Evolutionary conservation across 2,329 filamentous ascomycete genomes (phyloP), one percentile per base, ranked within the genome.

Genomic region (Alternaria arborescens): DNA sequence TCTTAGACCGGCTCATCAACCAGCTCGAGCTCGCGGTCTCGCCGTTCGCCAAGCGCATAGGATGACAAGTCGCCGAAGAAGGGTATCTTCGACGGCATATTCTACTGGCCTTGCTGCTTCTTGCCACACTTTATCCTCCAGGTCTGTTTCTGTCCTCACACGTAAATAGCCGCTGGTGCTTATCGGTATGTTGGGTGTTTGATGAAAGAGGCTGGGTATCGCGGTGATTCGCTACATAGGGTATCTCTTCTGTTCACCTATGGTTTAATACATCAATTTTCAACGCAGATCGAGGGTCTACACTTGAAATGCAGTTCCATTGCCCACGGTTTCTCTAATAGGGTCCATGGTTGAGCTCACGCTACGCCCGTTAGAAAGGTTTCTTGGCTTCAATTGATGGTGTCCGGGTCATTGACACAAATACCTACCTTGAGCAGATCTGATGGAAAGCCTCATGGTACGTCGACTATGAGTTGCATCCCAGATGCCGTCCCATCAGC

Each of bases 101-200:
- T 71, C 24, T 77, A 78, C 55, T 76, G 68, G 64, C 67, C 70
- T 8, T 72, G 74, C 53, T 73, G 72, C 47, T 77, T 71, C 70
- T 67, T 78, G 14, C 76, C 76, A 36, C 66, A 74, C 48, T 77
- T 75, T 38, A 64, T 76, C 55, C 62, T 77, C 41, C 69, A 67
- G 41, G 72, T 74, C 28, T 77, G 72, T 16, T 78, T 77, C 55
- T 78, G 76, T 67, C 76, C 74, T 58, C 70, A 60, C 8, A 64
- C 34, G 40, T 58, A 36, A 20, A 36, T n/a, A 42, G 38, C 8
- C 16, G 5, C 18, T 24, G 18, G 5, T 8, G 12, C 11, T 26
- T 11, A 30, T 34, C 16, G 16, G 10, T 50, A 36, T 18, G 36
- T 28, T 52, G 52, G 12, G 20, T 10, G 11, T 26, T 18, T 52